These are phyloP conservation scores for Thelonectria rubi DNA, from an alignment of 2,329 filamentous ascomycete genomes.

Conservation along the genomic window DNA sequence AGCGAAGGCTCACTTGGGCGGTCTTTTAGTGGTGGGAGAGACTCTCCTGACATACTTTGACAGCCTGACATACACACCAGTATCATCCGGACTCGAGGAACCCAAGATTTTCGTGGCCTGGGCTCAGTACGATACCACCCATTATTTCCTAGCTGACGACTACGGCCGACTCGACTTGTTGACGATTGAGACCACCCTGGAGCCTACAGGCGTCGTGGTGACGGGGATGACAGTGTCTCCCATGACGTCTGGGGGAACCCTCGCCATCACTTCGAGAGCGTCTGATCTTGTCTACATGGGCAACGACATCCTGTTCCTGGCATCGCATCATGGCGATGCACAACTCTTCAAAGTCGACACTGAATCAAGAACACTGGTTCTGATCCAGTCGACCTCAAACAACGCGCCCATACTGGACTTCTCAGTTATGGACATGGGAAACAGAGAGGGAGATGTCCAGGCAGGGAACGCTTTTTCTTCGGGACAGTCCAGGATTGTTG, in stretches of 20 bases:
- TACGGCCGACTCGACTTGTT: conserved; percentile 88
- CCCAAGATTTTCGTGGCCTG: conserved; percentile 91
- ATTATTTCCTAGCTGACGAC: conserved; percentile 91
- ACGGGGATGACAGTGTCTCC: conserved; percentile 74
- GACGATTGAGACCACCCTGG: conserved; percentile 75
- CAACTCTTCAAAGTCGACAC: conserved; percentile 74
- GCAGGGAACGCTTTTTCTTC: conserved; percentile 89
- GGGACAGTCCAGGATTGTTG: conserved; percentile 91
- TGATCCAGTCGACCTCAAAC: conserved; percentile 76
- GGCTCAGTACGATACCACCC: conserved; percentile 82
- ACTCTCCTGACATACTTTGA: conserved; percentile 88
- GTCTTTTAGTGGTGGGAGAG: conserved; percentile 79
- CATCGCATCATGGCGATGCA: conserved; percentile 92
- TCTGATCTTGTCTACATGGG: conserved; percentile 82
- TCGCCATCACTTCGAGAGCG: conserved; percentile 72
- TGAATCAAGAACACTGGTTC: conserved; percentile 58
- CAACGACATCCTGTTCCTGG: conserved; percentile 79
- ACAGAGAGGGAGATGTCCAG: conserved; percentile 78
- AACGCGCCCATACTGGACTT: conserved; percentile 95
- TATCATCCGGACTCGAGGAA: conserved; percentile 72
- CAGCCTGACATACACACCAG: conserved; percentile 73
- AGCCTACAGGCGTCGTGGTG: conserved; percentile 72
- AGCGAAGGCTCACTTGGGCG: conserved; percentile 69
- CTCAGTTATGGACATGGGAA: conserved; percentile 94
- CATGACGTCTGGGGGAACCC: conserved; percentile 42